These are phyloP conservation scores for Monascus ruber DNA, from an alignment of 2,329 filamentous ascomycete genomes.

Conservation along the genomic window DNA sequence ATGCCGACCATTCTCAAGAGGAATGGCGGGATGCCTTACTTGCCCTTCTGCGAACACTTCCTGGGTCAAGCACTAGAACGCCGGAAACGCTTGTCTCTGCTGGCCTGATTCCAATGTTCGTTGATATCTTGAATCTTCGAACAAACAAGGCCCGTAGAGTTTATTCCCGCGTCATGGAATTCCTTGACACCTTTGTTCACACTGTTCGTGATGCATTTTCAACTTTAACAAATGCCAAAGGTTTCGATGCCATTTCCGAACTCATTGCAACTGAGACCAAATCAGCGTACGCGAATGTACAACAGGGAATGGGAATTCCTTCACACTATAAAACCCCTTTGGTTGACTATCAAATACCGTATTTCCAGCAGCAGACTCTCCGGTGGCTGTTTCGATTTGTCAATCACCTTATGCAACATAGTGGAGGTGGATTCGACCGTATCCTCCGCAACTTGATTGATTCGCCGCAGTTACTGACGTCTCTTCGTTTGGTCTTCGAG, in stretches of 20 bases:
- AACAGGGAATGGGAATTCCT: slow-evolving; percentile 60
- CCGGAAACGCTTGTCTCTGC: slow-evolving; percentile 78
- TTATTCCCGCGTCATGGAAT: slow-evolving; percentile 72
- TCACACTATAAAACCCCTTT: slow-evolving; percentile 62
- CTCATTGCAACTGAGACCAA: slow-evolving; percentile 70
- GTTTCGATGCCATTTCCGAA: slow-evolving; percentile 82
- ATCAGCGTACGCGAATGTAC: slow-evolving; percentile 54
- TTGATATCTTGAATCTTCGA: slow-evolving; percentile 75
- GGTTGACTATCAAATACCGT: slow-evolving; percentile 88
- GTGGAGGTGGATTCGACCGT: slow-evolving; percentile 75
- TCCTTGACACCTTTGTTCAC: slow-evolving; percentile 81
- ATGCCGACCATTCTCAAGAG: slow-evolving; percentile 57
- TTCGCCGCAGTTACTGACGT: slow-evolving; percentile 70
- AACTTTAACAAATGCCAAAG: slow-evolving; percentile 67
- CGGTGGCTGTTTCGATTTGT: slow-evolving; percentile 94
- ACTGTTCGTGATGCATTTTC: slow-evolving; percentile 75
- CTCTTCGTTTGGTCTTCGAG: slow-evolving; percentile 69
- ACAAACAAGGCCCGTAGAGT: slow-evolving; percentile 72
- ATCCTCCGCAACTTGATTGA: slow-evolving; percentile 88
- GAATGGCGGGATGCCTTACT: slow-evolving; percentile 88
- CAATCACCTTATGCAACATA: slow-evolving; percentile 83
- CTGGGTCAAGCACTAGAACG: slow-evolving; percentile 57
- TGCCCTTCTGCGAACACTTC: slow-evolving; percentile 71
- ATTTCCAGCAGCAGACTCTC: slow-evolving; percentile 83
- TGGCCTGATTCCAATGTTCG: slow-evolving; percentile 77